Evolutionary conservation across 768 basidiomycete species (phyloP).

Genomic region (Nidula microcarpa): DNA sequence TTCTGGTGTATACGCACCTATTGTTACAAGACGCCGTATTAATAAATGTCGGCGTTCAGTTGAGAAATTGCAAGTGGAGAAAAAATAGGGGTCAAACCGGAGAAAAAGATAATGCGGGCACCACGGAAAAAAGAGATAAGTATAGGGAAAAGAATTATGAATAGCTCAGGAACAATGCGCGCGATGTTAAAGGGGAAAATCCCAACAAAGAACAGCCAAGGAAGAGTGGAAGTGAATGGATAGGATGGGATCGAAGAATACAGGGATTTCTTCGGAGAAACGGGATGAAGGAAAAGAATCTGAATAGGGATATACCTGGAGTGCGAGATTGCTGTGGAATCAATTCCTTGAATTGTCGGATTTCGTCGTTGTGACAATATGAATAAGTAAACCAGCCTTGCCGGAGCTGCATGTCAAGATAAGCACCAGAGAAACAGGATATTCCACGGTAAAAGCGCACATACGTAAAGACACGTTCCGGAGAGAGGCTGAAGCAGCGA

Average conservation of each 20-base stretch:
- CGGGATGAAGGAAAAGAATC: conserved; percentile 16
- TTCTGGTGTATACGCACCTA: conserved; percentile 72
- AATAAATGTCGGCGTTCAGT: conserved; percentile 9
- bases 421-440: conserved; percentile 9
- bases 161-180: neutral
- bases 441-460: conserved; percentile 25
- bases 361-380: conserved; percentile 92
- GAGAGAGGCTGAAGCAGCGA: conserved; percentile 75
- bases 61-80: conserved; percentile 14
- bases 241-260: conserved; percentile 13
- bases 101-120: conserved; percentile 5
- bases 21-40: conserved; percentile 1
- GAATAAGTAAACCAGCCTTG: conserved; percentile 98
- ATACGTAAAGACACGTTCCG: conserved; percentile 82
- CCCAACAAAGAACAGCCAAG: neutral
- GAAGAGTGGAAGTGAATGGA: conserved; percentile 3
- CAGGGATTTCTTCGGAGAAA: conserved; percentile 17
- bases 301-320: conserved; percentile 45
- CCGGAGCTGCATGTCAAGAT: conserved; percentile 52
- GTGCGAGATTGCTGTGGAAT: conserved; percentile 58
- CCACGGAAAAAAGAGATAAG: neutral
- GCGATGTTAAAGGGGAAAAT: neutral
- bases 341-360: conserved; percentile 93
- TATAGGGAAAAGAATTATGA: neutral
- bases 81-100: conserved; percentile 12